These are phyloP conservation scores for Hemisphaericaspora nanyangensis DNA, from an alignment of 805 yeast genomes.

Conservation along the genomic window DNA sequence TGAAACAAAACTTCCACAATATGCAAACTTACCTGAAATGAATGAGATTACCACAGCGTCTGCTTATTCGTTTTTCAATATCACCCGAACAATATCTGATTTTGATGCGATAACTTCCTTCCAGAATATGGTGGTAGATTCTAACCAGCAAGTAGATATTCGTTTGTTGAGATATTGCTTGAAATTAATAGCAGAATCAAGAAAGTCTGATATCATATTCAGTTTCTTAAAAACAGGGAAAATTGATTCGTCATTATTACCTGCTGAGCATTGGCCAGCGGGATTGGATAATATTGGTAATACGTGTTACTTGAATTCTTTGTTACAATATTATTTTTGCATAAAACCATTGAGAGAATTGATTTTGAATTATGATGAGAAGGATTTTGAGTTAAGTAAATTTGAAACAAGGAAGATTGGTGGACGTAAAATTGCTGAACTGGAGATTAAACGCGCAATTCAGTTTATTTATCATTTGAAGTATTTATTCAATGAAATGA, in stretches of 20 bases:
- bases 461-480: constrained; percentile 76
- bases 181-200: constrained; percentile 48
- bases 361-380: constrained; percentile 45
- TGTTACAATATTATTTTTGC: constrained; percentile 85
- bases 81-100: constrained; percentile 48
- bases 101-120: constrained; percentile 51
- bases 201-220: constrained; percentile 52
- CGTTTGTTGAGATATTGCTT: constrained; percentile 56
- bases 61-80: constrained; percentile 48
- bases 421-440: constrained; percentile 74
- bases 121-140: constrained; percentile 32
- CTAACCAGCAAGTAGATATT: constrained; percentile 37
- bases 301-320: constrained; percentile 89
- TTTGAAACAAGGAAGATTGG: constrained; percentile 59
- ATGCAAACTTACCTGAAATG: constrained; percentile 10
- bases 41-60: constrained; percentile 12
- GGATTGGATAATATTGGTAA: constrained; percentile 95
- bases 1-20: constrained; percentile 38
- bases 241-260: constrained; percentile 51
- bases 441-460: constrained; percentile 75
- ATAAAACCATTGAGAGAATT: constrained; percentile 74
- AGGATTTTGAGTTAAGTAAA: constrained; percentile 5
- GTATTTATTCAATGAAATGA: constrained; percentile 66
- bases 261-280: constrained; percentile 76
- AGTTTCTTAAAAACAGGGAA: constrained; percentile 60